These are phyloP conservation scores for Monilinia fructicola DNA, from an alignment of 2,329 filamentous ascomycete species.

Conservation along the genomic window DNA sequence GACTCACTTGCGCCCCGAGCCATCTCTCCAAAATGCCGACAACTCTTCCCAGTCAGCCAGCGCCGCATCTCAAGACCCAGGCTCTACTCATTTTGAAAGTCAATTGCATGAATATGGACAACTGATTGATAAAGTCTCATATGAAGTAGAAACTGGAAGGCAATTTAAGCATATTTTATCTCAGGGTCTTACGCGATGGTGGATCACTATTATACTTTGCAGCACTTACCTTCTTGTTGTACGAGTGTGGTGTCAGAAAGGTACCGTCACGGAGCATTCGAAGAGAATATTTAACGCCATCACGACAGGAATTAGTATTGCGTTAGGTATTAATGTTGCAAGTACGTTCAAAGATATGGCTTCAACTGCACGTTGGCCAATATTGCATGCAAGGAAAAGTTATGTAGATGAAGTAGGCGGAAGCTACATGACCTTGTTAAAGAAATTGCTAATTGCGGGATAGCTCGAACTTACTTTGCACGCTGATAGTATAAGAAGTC, in stretches of 20 bases:
- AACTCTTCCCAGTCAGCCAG: neutral
- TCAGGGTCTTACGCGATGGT: slow-evolving; percentile 29
- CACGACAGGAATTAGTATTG: slow-evolving; percentile 48
- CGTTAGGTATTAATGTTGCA: slow-evolving; percentile 46
- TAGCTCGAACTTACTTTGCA: slow-evolving; percentile 40
- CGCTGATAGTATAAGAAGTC: slow-evolving; percentile 40
- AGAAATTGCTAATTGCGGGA: slow-evolving; percentile 18
- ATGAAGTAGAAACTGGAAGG: slow-evolving; percentile 25
- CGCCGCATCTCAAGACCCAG: neutral
- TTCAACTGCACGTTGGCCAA: slow-evolving; percentile 49
- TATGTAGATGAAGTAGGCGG: slow-evolving; percentile 44
- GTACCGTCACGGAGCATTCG: slow-evolving; percentile 39
- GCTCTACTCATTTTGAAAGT: neutral
- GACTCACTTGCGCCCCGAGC: neutral
- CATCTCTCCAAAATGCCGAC: neutral
- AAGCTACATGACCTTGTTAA: neutral
- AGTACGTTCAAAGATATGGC: slow-evolving; percentile 48
- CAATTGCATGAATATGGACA: slow-evolving; percentile 3
- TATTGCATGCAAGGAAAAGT: slow-evolving; percentile 44
- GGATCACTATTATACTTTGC: slow-evolving; percentile 34
- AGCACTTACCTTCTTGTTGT: slow-evolving; percentile 30
- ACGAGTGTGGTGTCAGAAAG: slow-evolving; percentile 27
- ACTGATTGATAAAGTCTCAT: neutral
- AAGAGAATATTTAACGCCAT: slow-evolving; percentile 48
- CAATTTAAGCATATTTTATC: slow-evolving; percentile 36